Base-by-base conservation (phyloP, 2,329 filamentous ascomycete species). In the Colletotrichum sojae region DNA sequence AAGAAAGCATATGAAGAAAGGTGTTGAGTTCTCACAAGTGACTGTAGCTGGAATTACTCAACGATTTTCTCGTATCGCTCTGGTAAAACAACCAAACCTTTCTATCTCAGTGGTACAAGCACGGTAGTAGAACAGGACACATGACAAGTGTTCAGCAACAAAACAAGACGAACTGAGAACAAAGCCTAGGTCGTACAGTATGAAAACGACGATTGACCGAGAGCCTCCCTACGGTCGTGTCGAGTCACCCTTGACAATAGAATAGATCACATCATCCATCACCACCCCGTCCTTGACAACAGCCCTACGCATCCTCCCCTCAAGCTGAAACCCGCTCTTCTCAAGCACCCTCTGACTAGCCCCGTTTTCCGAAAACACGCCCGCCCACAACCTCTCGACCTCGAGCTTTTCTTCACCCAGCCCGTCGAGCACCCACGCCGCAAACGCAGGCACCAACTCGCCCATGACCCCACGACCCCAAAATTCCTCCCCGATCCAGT, bases 391-490 rank as follows among this genome's bases (percentile, higher is more conserved):
- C 57, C 85, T 78, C 55, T 80, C 70, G 13, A 86, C 68, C 1
- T 77, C 74, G 0, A 80, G 79, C 62, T 25, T 20, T 6, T 54
- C 55, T 3, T 45, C 55, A 1, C 55, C 51, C 66, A 66, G 39
- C 4, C 55, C 83, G 79, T 75, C 74, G 63, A 88, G 86, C 2
- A 79, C 76, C 85, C 85, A 88, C n/a, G 71, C 73, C 8, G 75
- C 73, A 53, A 86, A 81, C 1, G 71, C 83, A 2, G 43, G 58
- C 2, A 80, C 69, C 12, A 80, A 82, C 70, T 82, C 83, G 1
- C 78, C 81, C 67, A 78, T 80, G 63, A 84, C 78, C 0, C 85
- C 85, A 40, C 77, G 78, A 0, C 85, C 84, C 86, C 85, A 85
- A 55, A 78, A 75, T 8, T 75, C 71, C 45, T 76, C 76, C 0